Evolutionary conservation across 176 grass and related monocot species (phyloP).

Genomic region (Carex myosuroides): DNA sequence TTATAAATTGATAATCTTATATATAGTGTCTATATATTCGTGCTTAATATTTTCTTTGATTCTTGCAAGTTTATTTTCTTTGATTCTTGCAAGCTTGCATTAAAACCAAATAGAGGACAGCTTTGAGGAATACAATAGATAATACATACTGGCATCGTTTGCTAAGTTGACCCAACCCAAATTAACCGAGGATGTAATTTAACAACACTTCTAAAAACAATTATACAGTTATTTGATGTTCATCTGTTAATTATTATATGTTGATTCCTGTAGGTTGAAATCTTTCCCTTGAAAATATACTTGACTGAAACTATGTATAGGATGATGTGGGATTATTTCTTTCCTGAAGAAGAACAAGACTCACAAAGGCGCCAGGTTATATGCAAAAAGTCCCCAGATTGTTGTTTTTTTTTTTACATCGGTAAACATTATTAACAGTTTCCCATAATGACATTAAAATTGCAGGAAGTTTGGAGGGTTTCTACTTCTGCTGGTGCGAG

Average conservation of each 20-base stretch:
- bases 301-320: constrained; percentile 94
- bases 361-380: constrained; percentile 91
- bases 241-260: not conserved
- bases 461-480: constrained; percentile 94
- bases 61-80: not conserved
- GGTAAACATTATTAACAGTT: constrained; percentile 24
- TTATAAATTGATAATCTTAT: not conserved
- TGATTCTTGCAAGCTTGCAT: constrained; percentile 7
- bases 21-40: not conserved
- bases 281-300: constrained; percentile 95
- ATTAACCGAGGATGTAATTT: not conserved
- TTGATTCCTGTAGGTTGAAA: constrained; percentile 70
- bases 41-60: not conserved
- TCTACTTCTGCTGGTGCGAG: constrained; percentile 84
- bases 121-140: not conserved
- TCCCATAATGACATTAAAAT: constrained; percentile 17
- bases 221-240: not conserved
- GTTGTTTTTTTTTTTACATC: constrained; percentile 13
- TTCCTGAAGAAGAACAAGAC: constrained; percentile 97
- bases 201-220: not conserved
- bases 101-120: not conserved
- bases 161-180: not conserved
- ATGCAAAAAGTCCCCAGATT: constrained; percentile 5
- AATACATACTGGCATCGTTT: not conserved
- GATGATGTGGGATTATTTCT: constrained; percentile 99